A percentile compares a stretch with the other conserved stretches of the same genome.
These are phyloP conservation scores for Leccinum sublutescens DNA, from an alignment of 768 basidiomycete species.

Conservation along the genomic window DNA sequence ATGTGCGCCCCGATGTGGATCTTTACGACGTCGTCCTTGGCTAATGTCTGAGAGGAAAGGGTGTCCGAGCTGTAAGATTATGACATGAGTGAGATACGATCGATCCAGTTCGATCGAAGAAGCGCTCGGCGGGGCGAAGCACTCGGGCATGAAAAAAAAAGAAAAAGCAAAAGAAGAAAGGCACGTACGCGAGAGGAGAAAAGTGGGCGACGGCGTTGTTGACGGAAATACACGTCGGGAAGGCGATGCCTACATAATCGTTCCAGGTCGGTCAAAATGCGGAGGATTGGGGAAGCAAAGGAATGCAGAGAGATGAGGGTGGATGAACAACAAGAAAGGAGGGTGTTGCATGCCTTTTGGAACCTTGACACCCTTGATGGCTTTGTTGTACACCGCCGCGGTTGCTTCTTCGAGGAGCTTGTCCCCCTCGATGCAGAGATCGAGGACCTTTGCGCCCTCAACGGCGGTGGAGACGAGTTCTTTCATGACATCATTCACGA, in stretches of 20 bases:
- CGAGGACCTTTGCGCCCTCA: conserved; percentile 85
- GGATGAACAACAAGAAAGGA: neutral
- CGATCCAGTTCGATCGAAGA: conserved; percentile 25
- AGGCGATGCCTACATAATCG: conserved; percentile 70
- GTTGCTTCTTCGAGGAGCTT: conserved; percentile 87
- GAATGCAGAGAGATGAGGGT: neutral
- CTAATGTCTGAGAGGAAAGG: conserved; percentile 62
- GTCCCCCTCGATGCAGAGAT: conserved; percentile 92
- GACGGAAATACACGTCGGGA: conserved; percentile 91
- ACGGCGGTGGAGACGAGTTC: conserved; percentile 73
- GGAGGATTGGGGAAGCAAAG: neutral
- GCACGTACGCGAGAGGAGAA: conserved; percentile 86
- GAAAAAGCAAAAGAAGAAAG: neutral
- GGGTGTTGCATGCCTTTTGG: conserved; percentile 65
- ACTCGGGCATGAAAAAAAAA: neutral
- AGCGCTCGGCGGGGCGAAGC: neutral
- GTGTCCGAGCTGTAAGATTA: conserved; percentile 61
- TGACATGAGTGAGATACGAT: conserved; percentile 9
- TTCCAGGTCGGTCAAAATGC: conserved; percentile 6
- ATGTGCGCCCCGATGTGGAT: conserved; percentile 96
- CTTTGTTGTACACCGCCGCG: conserved; percentile 84
- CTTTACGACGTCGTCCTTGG: conserved; percentile 92
- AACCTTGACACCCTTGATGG: conserved; percentile 84
- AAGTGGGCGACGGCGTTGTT: conserved; percentile 97
- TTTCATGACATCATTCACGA: conserved; percentile 81